Percentiles rank a stretch among this genome's conserved stretches.
Conservation (phyloP, 1,284 basidiomycete genomes). For the Fomitopsis betulina region DNA sequence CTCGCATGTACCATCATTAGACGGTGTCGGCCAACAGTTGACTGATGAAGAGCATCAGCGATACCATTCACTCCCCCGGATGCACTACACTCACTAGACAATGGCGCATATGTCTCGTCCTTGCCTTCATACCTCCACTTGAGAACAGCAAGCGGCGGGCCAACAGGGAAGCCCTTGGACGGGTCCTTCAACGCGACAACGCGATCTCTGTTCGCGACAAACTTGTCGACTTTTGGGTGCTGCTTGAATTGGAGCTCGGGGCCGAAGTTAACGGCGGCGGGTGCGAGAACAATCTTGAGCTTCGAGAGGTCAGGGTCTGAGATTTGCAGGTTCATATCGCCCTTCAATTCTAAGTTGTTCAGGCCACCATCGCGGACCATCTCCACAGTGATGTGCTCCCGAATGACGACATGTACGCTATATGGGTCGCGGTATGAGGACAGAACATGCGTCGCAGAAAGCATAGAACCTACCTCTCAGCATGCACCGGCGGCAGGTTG, state of each 20-base stretch:
- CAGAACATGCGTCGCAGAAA: not conserved
- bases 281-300: slow-evolving; percentile 67
- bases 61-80: not conserved
- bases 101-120: slow-evolving; percentile 88
- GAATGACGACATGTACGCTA: slow-evolving; percentile 84
- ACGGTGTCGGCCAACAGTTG: slow-evolving; percentile 94
- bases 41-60: slow-evolving; percentile 42
- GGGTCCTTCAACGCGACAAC: slow-evolving; percentile 85
- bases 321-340: slow-evolving; percentile 90
- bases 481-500: slow-evolving; percentile 73
- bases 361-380: slow-evolving; percentile 90
- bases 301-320: slow-evolving; percentile 77
- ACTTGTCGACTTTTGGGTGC: slow-evolving; percentile 93
- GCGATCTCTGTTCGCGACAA: slow-evolving; percentile 64
- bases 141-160: slow-evolving; percentile 82
- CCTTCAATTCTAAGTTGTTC: slow-evolving; percentile 86
- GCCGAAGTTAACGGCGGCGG: slow-evolving; percentile 61
- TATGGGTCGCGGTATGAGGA: slow-evolving; percentile 1
- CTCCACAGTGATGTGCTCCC: slow-evolving; percentile 79
- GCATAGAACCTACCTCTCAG: slow-evolving; percentile 58
- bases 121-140: slow-evolving; percentile 92
- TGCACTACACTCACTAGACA: slow-evolving; percentile 67
- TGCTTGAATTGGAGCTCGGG: slow-evolving; percentile 90
- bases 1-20: slow-evolving; percentile 86
- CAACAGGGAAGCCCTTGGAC: slow-evolving; percentile 81